Percentiles rank a stretch among this genome's conserved stretches.
phyloP scores from a whole-genome alignment of 495 filamentous ascomycete genomes.

The Staphylotrichum tortipilum region DNA sequence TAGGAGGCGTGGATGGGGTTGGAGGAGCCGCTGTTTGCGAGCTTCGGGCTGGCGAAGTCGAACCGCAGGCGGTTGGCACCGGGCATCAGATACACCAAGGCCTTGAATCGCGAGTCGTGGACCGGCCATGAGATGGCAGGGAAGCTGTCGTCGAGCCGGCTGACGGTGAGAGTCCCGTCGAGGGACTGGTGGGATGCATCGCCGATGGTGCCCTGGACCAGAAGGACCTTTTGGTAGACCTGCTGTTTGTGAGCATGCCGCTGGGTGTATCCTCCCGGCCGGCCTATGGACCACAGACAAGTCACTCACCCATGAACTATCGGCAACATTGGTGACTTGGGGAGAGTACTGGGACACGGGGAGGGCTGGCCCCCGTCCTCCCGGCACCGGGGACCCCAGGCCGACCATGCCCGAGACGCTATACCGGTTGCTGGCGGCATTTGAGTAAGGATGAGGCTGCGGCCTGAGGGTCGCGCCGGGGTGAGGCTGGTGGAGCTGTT shows the following conservation, averaged over 20 bases:
- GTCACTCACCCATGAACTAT: conserved; percentile 70
- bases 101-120: conserved; percentile 79
- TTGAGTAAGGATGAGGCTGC: conserved; percentile 36
- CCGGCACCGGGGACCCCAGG: conserved; percentile 47
- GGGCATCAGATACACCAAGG: conserved; percentile 74
- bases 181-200: conserved; percentile 60
- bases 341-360: conserved; percentile 71
- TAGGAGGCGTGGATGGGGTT: conserved; percentile 67
- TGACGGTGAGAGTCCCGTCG: conserved; percentile 72
- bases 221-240: conserved; percentile 84
- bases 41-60: conserved; percentile 75
- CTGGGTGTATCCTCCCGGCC: no score
- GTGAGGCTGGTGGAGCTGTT: conserved; percentile 25
- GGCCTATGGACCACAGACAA: no score
- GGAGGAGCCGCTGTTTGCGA: conserved; percentile 58
- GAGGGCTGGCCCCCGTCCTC: conserved; percentile 42
- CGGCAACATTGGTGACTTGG: conserved; percentile 62
- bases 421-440: conserved; percentile 29
- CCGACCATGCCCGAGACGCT: conserved; percentile 48
- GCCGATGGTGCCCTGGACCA: conserved; percentile 70
- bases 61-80: conserved; percentile 79
- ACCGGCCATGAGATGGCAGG: conserved; percentile 79
- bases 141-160: conserved; percentile 74
- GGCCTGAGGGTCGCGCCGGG: conserved; percentile 25
- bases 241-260: conserved; percentile 27